Base-by-base conservation (phyloP, 345 rosid species). In the Rhizophora apiculata region DNA sequence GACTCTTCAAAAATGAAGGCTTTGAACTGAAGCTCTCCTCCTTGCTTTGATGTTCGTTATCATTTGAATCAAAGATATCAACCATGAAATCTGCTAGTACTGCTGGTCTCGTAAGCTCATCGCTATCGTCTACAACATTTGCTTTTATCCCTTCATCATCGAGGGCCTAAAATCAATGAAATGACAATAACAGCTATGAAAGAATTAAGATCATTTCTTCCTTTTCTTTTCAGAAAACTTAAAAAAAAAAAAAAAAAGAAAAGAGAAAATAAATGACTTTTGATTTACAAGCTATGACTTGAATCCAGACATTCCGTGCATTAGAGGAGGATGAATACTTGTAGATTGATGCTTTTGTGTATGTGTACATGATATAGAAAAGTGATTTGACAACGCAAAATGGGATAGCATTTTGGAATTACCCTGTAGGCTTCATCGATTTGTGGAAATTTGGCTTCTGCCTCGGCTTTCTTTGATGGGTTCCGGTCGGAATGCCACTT, bases 21-120 rank as follows among this genome's bases (percentile, higher is more conserved):
- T 80, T 75, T 30, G 75, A 63, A 60, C 80, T 78, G 70, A 85
- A 72, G 63, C 69, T 78, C 11, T 88, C 91, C 34, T 90, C 98
- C 51, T 72, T 67, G 79, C 73, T 79, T 60, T 58, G 39, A 0
- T 16, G n/a, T 0, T 15, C 69, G 2, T 30, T 3, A 13, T 43
- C 49, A 43, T 43, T 43, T 3, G 49, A 43, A 43, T 43, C 49
- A 11, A 55, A 55, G 29, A 21, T 3, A 8, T 22, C 59, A 26
- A 55, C 59, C 3, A 43, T 13, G 49, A 43, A 43, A 43, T 43
- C 49, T 13, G 49, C 49, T 3, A 43, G 49, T 3, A 43, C 49
- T 13, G 68, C 3, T n/a, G 80, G 69, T 32, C 62, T 52, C 60
- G 85, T 71, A 21, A 74, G 60, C 62, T 82, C 67, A 18, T 79